phyloP scores from a whole-genome alignment of 495 filamentous ascomycete genomes.

The Thozetella sp. region DNA sequence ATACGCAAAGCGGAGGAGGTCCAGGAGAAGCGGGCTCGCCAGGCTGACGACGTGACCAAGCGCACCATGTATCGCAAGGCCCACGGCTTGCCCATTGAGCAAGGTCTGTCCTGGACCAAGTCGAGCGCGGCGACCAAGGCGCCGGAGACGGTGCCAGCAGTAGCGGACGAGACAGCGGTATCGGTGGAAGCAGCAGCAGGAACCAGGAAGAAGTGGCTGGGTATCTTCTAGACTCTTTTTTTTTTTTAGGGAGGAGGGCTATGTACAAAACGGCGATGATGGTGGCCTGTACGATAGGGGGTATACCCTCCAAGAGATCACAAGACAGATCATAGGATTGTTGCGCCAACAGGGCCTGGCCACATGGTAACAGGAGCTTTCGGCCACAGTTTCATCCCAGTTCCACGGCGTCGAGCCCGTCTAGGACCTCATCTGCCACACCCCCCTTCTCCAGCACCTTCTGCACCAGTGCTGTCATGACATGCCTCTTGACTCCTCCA shows the following conservation, averaged over 20 bases:
- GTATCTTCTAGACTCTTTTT: slow-evolving; percentile 37
- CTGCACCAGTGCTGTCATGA: slow-evolving; percentile 68
- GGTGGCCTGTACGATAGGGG: slow-evolving; percentile 1
- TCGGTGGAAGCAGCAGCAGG: background rate
- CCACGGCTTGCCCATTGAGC: slow-evolving; percentile 72
- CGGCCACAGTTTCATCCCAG: slow-evolving; percentile 30
- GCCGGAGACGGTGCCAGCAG: background rate
- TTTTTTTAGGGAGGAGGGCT: too few relatives aligned
- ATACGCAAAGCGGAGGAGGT: slow-evolving; percentile 62
- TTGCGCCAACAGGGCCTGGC: background rate
- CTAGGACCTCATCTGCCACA: slow-evolving; percentile 82
- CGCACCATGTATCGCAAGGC: slow-evolving; percentile 76
- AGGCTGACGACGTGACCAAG: slow-evolving; percentile 80
- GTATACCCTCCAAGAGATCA: too few relatives aligned
- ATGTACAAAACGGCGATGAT: slow-evolving; percentile 6
- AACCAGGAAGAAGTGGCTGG: slow-evolving; percentile 40
- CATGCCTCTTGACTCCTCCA: slow-evolving; percentile 71
- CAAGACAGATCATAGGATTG: background rate
- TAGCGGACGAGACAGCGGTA: background rate
- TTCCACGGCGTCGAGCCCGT: slow-evolving; percentile 69
- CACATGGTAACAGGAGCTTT: too few relatives aligned
- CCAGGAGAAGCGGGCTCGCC: slow-evolving; percentile 63
- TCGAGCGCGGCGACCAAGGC: background rate
- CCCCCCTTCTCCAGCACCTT: slow-evolving; percentile 70
- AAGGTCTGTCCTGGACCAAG: slow-evolving; percentile 26